Evolutionary conservation across 2,329 filamentous ascomycete genomes (phyloP), one percentile per base, ranked within the genome.

Genomic region (Trichoderma simmonsii): DNA sequence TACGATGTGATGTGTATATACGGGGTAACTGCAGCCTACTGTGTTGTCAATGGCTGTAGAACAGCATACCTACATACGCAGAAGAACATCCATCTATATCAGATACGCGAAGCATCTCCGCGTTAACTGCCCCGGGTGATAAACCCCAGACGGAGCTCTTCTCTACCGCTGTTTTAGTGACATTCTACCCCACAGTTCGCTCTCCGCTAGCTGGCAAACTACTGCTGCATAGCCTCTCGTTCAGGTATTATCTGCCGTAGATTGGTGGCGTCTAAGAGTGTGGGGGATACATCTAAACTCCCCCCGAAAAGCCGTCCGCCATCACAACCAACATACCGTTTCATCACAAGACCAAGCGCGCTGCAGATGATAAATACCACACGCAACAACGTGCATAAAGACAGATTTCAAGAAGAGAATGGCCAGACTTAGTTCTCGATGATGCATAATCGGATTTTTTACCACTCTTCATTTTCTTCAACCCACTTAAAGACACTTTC

Each of bases 231-330:
- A n/a, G 32, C 57, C 57, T 60, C 32, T 43, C 30, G 28, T 26
- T n/a, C 36, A 26, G 28, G 36, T 39, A 28, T 34, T 51, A 57
- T 14, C 9, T 60, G 57, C 30, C 30, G 57, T 34, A 36, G 48
- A 24, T 34, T 60, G 21, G 66, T 69, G 66, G 66, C 66, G 66
- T 69, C 32, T 69, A 8, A 28, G 9, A 39, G 36, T 60, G 65
- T 60, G 66, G 66, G 66, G 66, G 66, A 69, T 60, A 61, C 60
- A 15, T 32, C 66, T 69, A 69, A 69, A 69, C 66, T 69, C 66
- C 66, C 66, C 66, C 66, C 66, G 66, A 43, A n/a, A 30, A 18
- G 21, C 30, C 54, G 54, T 60, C 26, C 26, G 26, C 28, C n/a
- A 56, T 56, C 21, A 48, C 66, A 18, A 51, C 57, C 56, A 60